phyloP scores from a whole-genome alignment of 345 rosid genomes.

The Boechera retrofracta region DNA sequence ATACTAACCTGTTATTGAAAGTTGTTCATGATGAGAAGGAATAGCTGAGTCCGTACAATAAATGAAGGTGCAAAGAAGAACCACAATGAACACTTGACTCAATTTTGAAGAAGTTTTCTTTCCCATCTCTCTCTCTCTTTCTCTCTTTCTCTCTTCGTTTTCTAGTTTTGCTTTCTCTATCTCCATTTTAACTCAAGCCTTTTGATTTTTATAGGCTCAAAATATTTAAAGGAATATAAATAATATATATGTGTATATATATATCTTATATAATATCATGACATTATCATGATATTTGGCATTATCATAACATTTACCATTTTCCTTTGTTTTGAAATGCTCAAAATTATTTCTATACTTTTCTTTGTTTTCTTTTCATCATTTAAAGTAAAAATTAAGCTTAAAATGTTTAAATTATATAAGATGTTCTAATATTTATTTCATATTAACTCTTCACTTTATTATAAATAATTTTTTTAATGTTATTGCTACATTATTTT shows the following conservation, averaged over 20 bases:
- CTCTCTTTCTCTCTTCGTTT: neutral
- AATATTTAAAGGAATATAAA: neutral
- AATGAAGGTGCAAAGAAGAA: neutral
- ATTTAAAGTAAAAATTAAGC: no score
- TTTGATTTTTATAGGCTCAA: neutral
- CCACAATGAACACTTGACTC: conserved; percentile 9
- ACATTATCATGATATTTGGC: no score
- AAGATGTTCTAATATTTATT: no score
- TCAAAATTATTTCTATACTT: no score
- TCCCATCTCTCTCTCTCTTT: neutral
- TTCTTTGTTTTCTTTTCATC: no score
- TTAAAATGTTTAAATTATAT: no score
- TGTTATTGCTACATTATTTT: no score
- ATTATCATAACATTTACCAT: no score
- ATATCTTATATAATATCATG: no score
- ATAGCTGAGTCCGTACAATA: conserved; percentile 3
- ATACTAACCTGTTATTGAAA: conserved; percentile 13
- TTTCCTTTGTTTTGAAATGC: no score
- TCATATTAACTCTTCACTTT: no score
- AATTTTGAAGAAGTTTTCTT: neutral
- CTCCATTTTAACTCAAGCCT: neutral
- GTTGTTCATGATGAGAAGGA: conserved; percentile 10
- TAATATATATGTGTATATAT: neutral
- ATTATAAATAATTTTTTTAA: no score
- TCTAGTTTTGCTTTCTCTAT: neutral